These are phyloP conservation scores for Raffaelea albimanens DNA, from an alignment of 2,329 filamentous ascomycete species.

Conservation along the genomic window DNA sequence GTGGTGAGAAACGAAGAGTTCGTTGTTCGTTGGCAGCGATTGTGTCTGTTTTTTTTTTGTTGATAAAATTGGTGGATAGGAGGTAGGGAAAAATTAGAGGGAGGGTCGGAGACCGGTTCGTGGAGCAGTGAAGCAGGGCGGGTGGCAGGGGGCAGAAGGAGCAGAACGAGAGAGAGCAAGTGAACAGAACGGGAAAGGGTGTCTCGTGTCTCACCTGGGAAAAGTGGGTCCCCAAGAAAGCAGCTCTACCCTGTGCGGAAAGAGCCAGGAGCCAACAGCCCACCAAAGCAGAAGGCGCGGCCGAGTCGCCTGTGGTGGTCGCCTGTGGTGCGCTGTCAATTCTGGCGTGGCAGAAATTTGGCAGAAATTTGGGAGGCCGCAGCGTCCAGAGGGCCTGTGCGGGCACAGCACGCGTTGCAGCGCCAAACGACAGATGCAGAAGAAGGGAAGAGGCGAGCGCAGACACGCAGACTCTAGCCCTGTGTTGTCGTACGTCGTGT, in stretches of 20 bases:
- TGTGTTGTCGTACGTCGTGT: too few species aligned
- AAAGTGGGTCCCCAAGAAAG: background rate
- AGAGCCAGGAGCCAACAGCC: background rate
- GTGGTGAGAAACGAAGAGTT: background rate
- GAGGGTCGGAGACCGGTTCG: background rate
- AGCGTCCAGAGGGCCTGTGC: background rate
- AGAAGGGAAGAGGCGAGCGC: too few species aligned
- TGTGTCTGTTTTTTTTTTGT: background rate
- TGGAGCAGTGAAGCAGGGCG: background rate
- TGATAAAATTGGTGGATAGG: background rate
- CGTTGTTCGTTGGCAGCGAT: background rate
- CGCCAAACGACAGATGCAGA: too few species aligned
- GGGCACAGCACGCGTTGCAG: too few species aligned
- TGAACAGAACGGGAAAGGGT: background rate
- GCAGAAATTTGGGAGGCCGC: background rate
- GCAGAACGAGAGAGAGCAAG: background rate
- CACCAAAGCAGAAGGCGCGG: too few species aligned
- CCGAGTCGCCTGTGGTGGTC: too few species aligned
- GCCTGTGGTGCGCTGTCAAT: background rate
- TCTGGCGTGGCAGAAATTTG: background rate
- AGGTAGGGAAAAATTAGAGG: background rate
- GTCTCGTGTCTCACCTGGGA: background rate
- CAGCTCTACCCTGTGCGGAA: background rate
- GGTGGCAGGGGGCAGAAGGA: too few species aligned
- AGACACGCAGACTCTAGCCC: too few species aligned